Evolutionary conservation across 2,329 filamentous ascomycete genomes (phyloP).

Genomic region (Nakataea oryzae): DNA sequence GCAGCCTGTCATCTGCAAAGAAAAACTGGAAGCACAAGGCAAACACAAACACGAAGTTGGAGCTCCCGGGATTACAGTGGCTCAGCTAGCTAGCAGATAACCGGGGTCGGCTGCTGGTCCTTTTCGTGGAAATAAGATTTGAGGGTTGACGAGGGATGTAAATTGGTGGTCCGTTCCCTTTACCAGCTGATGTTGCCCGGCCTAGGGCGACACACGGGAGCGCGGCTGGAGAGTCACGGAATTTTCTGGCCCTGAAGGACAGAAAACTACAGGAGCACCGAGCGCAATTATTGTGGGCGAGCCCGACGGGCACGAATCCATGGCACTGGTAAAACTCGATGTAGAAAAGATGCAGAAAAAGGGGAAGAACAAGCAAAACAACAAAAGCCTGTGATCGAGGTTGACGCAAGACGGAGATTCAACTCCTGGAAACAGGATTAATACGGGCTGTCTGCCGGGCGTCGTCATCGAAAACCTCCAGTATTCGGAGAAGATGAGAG

Average conservation of each 20-base stretch:
- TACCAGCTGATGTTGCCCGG: neutral
- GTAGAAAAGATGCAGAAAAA: neutral
- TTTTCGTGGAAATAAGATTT: neutral
- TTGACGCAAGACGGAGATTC: neutral
- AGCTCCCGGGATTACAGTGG: neutral
- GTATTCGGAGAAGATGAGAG: neutral
- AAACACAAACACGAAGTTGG: neutral
- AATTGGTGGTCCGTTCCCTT: neutral
- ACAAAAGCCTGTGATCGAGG: neutral
- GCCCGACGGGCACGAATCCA: neutral
- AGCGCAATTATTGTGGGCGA: neutral
- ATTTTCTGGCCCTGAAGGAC: neutral
- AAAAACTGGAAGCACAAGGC: neutral
- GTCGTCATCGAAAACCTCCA: neutral
- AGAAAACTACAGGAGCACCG: neutral
- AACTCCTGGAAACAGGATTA: neutral
- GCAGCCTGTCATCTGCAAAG: neutral
- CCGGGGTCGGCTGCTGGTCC: neutral
- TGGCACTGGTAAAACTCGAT: neutral
- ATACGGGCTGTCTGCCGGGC: no score
- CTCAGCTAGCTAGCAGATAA: neutral
- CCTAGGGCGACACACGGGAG: neutral
- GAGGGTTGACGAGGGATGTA: neutral
- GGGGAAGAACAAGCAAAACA: neutral
- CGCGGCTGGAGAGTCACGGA: neutral